Base-by-base conservation (phyloP, 176 grass and related monocot species). In the Cocos nucifera region DNA sequence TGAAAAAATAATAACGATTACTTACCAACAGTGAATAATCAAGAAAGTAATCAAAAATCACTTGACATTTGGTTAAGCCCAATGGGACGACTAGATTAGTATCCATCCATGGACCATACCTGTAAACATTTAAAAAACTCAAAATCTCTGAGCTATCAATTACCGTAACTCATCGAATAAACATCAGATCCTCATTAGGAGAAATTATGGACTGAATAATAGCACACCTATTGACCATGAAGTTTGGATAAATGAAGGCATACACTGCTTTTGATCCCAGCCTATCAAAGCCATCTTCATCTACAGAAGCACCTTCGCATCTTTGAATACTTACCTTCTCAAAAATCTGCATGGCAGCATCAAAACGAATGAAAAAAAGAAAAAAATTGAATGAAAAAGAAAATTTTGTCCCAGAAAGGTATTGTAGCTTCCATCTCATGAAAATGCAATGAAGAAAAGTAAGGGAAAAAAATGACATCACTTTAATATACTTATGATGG, bases 51-150 rank as follows among this genome's bases (percentile, higher is more conserved):
- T 97, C 93, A 80, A 97, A 97, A 63, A 88, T 70, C 56, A 97
- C 87, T 82, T 88, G 85, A 53, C 93, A 97, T 27, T 77, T 85
- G 22, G 65, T 83, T 52, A 81, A 65, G 56, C 75, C 76, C 76
- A 97, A 53, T 57, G 93, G 93, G 27, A 88, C 52, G 22, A 79
- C 93, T 72, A 97, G 70, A 72, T 97, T 97, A 83, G 93, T 88
- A 58, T 97, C 93, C 93, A 97, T 85, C 93, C 93, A 97, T 26
- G 93, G 93, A 75, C 93, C 87, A 9, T 91, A 97, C 69, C 92
- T 97, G 65, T 61, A 63, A 56, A 83, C 23, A 22, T 4, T 51
- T 0, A 73, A 54, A 64, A 64, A 4, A 50, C 75, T 44, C 35
- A 44, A 12, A 12, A 44, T 12, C 35, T 44, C 35, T 44, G 10